A percentile compares a stretch with the other conserved stretches of the same genome.
These are phyloP conservation scores for Puccinellia tenuiflora DNA, from an alignment of 176 grass and related monocot species.

Conservation along the genomic window DNA sequence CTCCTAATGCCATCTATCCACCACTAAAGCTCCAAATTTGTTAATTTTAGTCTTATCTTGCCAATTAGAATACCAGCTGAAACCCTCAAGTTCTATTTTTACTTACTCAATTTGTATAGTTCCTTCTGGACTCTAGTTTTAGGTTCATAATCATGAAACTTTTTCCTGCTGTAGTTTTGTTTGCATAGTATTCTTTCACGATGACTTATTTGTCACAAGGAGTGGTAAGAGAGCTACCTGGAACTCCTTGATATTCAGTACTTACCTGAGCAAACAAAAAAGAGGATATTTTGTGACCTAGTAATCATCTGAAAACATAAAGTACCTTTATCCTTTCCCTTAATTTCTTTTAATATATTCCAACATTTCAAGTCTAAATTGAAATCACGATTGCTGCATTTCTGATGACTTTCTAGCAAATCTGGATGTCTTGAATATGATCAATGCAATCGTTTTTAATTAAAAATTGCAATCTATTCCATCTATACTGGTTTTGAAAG, in stretches of 20 bases:
- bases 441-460: neutral
- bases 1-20: neutral
- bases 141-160: neutral
- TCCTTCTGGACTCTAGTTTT: neutral
- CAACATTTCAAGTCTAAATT: neutral
- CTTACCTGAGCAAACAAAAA: neutral
- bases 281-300: neutral
- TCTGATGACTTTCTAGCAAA: neutral
- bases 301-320: neutral
- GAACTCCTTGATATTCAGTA: neutral
- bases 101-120: neutral
- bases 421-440: neutral
- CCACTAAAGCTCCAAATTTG: neutral
- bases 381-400: neutral
- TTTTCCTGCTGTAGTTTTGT: constrained; percentile 2
- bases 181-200: neutral
- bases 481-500: neutral
- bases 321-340: neutral
- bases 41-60: neutral
- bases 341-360: neutral
- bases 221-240: neutral
- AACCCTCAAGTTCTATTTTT: neutral
- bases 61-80: neutral
- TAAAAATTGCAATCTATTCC: neutral
- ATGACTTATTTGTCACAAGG: neutral